Conservation (phyloP, 345 rosid species). For the Nephelium lappaceum region DNA sequence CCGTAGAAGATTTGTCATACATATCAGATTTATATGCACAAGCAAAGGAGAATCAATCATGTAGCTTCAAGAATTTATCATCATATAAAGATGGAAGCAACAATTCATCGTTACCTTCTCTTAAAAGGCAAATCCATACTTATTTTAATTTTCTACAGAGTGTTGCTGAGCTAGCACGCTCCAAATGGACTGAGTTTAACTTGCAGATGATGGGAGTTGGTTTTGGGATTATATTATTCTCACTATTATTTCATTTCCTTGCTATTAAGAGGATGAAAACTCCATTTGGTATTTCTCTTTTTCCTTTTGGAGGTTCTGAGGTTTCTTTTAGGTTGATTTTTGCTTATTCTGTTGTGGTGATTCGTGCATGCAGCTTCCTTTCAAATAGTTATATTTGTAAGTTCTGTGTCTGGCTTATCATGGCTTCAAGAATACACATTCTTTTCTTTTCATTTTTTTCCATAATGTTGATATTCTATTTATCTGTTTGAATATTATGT, state of each 20-base stretch:
- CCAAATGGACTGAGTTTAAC: constrained; percentile 96
- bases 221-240: constrained; percentile 60
- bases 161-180: constrained; percentile 83
- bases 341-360: constrained; percentile 52
- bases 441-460: constrained; percentile 3
- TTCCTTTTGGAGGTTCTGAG: constrained; percentile 36
- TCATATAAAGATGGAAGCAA: constrained; percentile 35
- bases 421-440: constrained; percentile 14
- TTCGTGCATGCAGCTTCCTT: constrained; percentile 86
- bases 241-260: constrained; percentile 51
- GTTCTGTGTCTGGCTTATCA: constrained; percentile 33
- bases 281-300: constrained; percentile 26
- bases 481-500: neutral
- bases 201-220: constrained; percentile 80
- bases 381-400: constrained; percentile 93
- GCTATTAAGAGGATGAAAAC: constrained; percentile 43
- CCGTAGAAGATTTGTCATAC: constrained; percentile 67
- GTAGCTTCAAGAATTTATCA: constrained; percentile 35
- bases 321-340: constrained; percentile 47
- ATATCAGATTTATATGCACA: constrained; percentile 62
- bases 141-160: constrained; percentile 63
- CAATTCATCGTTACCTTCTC: constrained; percentile 31
- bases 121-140: constrained; percentile 56
- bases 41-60: constrained; percentile 61
- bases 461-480: neutral